These are phyloP conservation scores for Annulohypoxylon truncatum DNA, from an alignment of 2,329 filamentous ascomycete species.

Conservation along the genomic window DNA sequence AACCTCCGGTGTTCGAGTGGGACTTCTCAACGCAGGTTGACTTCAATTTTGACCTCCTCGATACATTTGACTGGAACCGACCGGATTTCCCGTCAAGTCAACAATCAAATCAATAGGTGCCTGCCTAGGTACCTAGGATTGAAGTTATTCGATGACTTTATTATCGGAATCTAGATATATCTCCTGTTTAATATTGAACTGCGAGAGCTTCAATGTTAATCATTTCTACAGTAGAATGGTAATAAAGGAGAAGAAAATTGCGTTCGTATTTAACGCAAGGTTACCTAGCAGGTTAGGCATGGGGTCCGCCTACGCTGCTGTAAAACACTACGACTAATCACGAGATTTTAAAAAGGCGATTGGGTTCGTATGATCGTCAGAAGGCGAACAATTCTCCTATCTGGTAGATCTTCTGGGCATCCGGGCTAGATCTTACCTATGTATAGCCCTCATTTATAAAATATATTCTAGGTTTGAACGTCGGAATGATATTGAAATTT, in stretches of 20 bases:
- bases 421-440: background rate
- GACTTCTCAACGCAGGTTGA: constrained; percentile 50
- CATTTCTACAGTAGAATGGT: no score
- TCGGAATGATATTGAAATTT: no score
- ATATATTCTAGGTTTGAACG: no score
- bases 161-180: no score
- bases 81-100: constrained; percentile 41
- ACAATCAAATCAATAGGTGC: constrained; percentile 38
- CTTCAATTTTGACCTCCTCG: constrained; percentile 61
- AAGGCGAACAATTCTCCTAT: background rate
- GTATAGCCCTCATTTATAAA: no score
- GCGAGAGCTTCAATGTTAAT: no score
- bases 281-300: no score
- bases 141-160: background rate
- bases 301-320: no score
- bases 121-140: no score
- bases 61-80: constrained; percentile 62
- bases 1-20: constrained; percentile 49
- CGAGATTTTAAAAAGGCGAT: background rate
- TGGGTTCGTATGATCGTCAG: background rate
- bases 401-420: background rate
- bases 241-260: no score
- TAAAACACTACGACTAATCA: background rate
- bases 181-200: no score
- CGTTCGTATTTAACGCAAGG: no score